These are phyloP conservation scores for Populus deltoides DNA, from an alignment of 345 rosid genomes.

Conservation along the genomic window DNA sequence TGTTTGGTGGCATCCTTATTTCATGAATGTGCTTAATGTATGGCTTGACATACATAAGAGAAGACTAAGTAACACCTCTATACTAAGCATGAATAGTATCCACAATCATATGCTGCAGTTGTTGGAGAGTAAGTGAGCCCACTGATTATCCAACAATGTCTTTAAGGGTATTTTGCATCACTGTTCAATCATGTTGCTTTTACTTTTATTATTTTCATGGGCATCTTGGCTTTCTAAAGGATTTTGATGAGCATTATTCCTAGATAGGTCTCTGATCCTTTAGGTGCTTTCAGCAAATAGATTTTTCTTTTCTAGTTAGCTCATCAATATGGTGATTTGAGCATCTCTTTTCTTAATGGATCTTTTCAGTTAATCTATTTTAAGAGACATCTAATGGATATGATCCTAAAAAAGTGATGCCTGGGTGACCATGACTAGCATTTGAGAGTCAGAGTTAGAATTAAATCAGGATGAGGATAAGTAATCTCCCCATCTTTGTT, in stretches of 20 bases:
- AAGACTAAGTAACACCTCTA: fast-evolving
- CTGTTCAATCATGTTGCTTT: no score
- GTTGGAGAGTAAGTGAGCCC: neutral
- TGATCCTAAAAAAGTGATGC: no score
- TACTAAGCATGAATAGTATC: neutral
- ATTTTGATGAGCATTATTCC: no score
- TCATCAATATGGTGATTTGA: neutral
- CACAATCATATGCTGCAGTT: no score
- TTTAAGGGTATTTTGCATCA: neutral
- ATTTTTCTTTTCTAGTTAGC: no score
- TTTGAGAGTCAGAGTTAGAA: neutral
- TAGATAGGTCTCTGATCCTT: no score
- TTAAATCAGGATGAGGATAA: neutral
- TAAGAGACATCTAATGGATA: neutral
- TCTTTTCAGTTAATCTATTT: neutral
- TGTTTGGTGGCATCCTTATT: neutral
- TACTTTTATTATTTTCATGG: no score
- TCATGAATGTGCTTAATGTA: neutral
- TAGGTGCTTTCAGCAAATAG: neutral
- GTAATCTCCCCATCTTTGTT: neutral
- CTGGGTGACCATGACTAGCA: neutral
- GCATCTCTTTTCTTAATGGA: neutral
- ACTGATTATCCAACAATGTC: neutral
- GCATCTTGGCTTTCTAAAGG: neutral
- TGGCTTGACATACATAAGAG: neutral